Conservation (phyloP, 345 rosid species). For the Salix udensis region DNA sequence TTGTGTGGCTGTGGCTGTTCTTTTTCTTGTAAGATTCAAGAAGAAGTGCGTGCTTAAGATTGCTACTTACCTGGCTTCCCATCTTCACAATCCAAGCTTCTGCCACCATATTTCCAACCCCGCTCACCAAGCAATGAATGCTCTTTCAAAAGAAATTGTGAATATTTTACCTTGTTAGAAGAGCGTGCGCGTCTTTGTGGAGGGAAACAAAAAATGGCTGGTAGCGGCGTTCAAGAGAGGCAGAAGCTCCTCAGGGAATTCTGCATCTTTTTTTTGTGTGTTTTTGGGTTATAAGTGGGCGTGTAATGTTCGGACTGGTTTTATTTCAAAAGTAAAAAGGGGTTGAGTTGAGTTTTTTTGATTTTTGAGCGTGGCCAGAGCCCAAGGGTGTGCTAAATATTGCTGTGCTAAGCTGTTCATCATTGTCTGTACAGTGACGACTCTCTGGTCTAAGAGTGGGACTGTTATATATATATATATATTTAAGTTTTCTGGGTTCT, state of each 20-base stretch:
- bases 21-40: constrained; percentile 46
- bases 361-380: background rate
- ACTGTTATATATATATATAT: background rate
- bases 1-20: background rate
- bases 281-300: no score
- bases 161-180: background rate
- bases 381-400: background rate
- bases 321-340: background rate
- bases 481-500: background rate
- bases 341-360: background rate
- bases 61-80: constrained; percentile 91
- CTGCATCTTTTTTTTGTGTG: no score
- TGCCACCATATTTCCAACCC: constrained; percentile 66
- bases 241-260: background rate
- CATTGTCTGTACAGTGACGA: background rate
- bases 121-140: background rate
- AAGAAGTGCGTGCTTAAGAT: constrained; percentile 81
- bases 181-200: background rate
- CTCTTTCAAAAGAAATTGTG: background rate
- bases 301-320: background rate
- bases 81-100: constrained; percentile 91
- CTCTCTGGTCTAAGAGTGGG: background rate
- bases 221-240: background rate
- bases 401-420: background rate
- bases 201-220: background rate